Conservation (phyloP, 83 land plant genomes). For the Diphasiastrum complanatum region DNA sequence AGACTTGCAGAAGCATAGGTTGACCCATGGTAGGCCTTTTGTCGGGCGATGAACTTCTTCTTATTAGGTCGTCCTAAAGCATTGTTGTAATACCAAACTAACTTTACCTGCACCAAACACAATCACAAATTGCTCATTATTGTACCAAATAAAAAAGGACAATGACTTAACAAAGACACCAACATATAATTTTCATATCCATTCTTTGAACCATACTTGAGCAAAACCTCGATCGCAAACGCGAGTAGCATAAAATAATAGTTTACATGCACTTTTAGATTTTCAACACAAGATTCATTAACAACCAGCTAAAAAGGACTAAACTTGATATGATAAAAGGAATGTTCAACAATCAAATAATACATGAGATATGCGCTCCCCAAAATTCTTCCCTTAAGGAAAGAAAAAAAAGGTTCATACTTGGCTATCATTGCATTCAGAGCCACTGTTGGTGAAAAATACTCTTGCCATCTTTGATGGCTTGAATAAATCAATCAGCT, state of each 20-base stretch:
- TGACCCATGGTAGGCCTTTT: conserved; percentile 96
- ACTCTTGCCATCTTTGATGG: conserved; percentile 80
- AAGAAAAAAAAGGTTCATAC: conserved; percentile 28
- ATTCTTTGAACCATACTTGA: not conserved
- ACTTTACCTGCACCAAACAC: conserved; percentile 88
- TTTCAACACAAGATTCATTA: no score
- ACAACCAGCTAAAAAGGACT: no score
- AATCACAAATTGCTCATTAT: no score
- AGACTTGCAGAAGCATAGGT: conserved; percentile 88
- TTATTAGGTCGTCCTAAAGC: conserved; percentile 81
- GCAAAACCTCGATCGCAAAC: no score
- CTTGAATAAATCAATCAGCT: conserved; percentile 64
- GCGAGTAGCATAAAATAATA: no score
- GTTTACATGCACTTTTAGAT: no score
- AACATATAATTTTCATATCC: not conserved
- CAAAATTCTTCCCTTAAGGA: not conserved
- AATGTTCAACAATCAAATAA: not conserved
- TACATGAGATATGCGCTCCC: not conserved
- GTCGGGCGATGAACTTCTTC: conserved; percentile 81
- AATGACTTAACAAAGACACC: no score
- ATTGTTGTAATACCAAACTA: conserved; percentile 98
- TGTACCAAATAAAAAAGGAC: no score
- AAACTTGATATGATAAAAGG: no score
- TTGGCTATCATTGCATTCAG: conserved; percentile 98
- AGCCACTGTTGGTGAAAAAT: conserved; percentile 88